Conservation (phyloP, 495 filamentous ascomycete genomes). For the Hypoxylon intermedium region DNA sequence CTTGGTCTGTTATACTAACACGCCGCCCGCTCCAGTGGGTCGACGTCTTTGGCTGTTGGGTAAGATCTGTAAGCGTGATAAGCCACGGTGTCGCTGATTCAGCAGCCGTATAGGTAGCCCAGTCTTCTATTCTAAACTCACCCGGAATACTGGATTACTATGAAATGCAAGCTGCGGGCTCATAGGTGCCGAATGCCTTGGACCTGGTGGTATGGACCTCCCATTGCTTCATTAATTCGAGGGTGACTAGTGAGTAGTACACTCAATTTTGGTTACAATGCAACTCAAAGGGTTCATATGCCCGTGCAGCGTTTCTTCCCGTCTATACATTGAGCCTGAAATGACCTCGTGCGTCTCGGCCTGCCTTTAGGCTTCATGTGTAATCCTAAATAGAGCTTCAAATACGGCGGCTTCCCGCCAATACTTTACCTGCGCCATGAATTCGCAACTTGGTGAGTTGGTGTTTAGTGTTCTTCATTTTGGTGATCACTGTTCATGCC, state of each 20-base stretch:
- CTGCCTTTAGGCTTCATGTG: neutral
- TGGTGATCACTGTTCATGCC: too few species aligned
- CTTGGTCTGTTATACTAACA: too few species aligned
- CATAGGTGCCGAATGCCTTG: conserved; percentile 1
- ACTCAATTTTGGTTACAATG: conserved; percentile 4
- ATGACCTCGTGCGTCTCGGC: neutral
- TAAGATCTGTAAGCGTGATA: too few species aligned
- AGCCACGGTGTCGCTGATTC: too few species aligned
- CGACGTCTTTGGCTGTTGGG: too few species aligned
- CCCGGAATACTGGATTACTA: too few species aligned
- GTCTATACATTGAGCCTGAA: conserved; percentile 28
- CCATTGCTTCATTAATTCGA: neutral
- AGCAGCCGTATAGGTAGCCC: too few species aligned
- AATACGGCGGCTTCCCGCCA: neutral
- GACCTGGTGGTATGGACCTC: conserved; percentile 8
- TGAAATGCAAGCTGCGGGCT: neutral
- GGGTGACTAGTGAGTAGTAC: neutral
- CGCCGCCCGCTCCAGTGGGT: too few species aligned
- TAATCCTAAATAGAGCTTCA: neutral
- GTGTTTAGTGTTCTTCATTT: too few species aligned
- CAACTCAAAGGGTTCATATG: neutral
- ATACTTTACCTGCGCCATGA: too few species aligned
- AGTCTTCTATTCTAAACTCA: too few species aligned
- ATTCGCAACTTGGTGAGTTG: too few species aligned
- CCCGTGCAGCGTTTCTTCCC: conserved; percentile 11